These are phyloP conservation scores for Jackrogersella multiformis DNA, from an alignment of 495 filamentous ascomycete species.

Conservation along the genomic window DNA sequence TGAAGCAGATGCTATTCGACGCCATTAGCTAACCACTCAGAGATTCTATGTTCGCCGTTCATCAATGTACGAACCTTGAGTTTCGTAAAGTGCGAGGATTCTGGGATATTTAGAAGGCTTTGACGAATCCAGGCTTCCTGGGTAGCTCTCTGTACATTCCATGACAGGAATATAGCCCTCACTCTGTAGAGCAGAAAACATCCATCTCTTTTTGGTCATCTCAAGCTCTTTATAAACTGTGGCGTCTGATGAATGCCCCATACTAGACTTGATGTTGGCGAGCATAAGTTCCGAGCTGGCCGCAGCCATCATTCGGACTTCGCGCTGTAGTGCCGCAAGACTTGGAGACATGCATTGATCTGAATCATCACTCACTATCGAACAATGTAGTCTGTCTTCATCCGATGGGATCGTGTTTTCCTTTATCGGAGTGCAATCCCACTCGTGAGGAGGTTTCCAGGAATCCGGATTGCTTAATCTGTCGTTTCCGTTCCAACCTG, in stretches of 20 bases:
- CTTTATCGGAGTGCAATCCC: constrained; percentile 44
- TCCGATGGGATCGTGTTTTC: constrained; percentile 20
- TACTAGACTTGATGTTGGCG: constrained; percentile 55
- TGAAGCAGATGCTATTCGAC: constrained; percentile 49
- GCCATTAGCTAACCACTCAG: constrained; percentile 29
- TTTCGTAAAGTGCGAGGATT: constrained; percentile 56
- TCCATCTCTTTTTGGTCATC: constrained; percentile 55
- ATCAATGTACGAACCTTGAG: constrained; percentile 46
- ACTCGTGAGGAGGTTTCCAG: constrained; percentile 56
- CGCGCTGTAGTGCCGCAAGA: constrained; percentile 48
- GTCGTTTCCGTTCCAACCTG: constrained; percentile 31
- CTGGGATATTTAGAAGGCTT: constrained; percentile 37
- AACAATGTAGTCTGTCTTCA: constrained; percentile 24
- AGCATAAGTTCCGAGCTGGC: constrained; percentile 55
- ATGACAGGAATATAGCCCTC: constrained; percentile 37
- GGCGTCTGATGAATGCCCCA: constrained; percentile 51
- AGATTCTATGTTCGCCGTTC: background rate
- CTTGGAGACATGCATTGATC: constrained; percentile 41
- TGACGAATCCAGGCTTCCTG: constrained; percentile 18
- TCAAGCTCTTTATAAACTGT: constrained; percentile 52
- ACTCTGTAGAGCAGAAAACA: constrained; percentile 52
- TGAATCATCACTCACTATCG: constrained; percentile 23
- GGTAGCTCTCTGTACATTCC: constrained; percentile 10
- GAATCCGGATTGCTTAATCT: constrained; percentile 45
- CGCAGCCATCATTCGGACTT: constrained; percentile 55